Evolutionary conservation across 495 filamentous ascomycete genomes (phyloP).

Genomic region (Lophiostoma macrostomum): DNA sequence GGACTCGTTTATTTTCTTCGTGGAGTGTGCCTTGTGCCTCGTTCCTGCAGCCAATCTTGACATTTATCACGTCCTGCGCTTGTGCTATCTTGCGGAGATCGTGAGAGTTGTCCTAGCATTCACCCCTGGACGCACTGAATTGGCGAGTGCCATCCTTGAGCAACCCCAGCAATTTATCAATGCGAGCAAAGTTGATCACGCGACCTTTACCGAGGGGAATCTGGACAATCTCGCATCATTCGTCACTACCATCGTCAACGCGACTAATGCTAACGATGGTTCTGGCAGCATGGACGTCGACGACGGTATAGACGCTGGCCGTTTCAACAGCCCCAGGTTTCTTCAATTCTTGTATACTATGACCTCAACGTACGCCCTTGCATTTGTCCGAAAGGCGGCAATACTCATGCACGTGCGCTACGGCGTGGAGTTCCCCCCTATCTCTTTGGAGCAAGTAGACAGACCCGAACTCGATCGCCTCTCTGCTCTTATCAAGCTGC

Average conservation of each 20-base stretch:
- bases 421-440: conserved; percentile 80
- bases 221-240: conserved; percentile 17
- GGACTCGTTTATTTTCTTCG: conserved; percentile 86
- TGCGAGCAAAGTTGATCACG: conserved; percentile 9
- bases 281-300: neutral
- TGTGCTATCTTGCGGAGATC: conserved; percentile 91
- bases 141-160: too few relatives aligned
- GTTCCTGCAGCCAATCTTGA: conserved; percentile 70
- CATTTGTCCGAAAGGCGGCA: conserved; percentile 81
- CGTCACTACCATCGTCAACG: conserved; percentile 16
- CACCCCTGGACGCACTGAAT: neutral
- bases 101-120: conserved; percentile 66
- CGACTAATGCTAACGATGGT: conserved; percentile 4
- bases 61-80: conserved; percentile 74
- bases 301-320: neutral
- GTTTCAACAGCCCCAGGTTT: conserved; percentile 5
- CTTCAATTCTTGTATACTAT: conserved; percentile 51
- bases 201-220: conserved; percentile 1
- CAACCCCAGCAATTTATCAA: conserved; percentile 14
- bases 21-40: conserved; percentile 66
- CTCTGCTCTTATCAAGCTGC: conserved; percentile 67
- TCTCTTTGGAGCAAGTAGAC: conserved; percentile 61
- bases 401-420: conserved; percentile 84
- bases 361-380: conserved; percentile 76
- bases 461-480: conserved; percentile 80